Percentiles rank a stretch among this genome's conserved stretches.
phyloP scores from a whole-genome alignment of 106 monocot species.

The Dioscorea zingiberensis region DNA sequence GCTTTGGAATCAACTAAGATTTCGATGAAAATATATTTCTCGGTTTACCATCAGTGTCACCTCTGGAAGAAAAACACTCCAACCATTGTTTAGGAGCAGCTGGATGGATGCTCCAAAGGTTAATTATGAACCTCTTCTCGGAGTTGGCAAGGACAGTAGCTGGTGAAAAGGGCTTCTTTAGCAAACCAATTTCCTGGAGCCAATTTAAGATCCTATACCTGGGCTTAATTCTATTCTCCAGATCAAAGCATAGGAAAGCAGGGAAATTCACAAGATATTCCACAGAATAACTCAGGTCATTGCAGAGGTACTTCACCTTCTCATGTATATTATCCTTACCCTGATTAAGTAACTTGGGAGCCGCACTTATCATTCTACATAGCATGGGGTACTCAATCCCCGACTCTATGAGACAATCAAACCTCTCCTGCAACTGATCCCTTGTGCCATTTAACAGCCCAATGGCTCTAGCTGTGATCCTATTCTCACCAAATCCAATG shows the following conservation, averaged over 20 bases:
- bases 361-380: slow-evolving; percentile 59
- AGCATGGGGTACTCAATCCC: slow-evolving; percentile 53
- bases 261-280: slow-evolving; percentile 64
- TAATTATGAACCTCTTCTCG: slow-evolving; percentile 68
- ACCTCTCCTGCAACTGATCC: slow-evolving; percentile 55
- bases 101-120: slow-evolving; percentile 63
- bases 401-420: slow-evolving; percentile 53
- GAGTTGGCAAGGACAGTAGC: slow-evolving; percentile 76
- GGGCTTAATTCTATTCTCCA: slow-evolving; percentile 80
- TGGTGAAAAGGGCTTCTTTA: slow-evolving; percentile 51
- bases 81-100: slow-evolving; percentile 92
- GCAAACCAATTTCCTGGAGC: slow-evolving; percentile 62
- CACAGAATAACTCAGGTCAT: slow-evolving; percentile 48
- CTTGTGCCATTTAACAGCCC: slow-evolving; percentile 28
- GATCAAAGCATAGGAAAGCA: slow-evolving; percentile 67
- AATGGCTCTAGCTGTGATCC: slow-evolving; percentile 19
- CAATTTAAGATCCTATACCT: slow-evolving; percentile 74
- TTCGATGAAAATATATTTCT: slow-evolving; percentile 15
- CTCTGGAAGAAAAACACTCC: slow-evolving; percentile 57
- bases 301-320: slow-evolving; percentile 63
- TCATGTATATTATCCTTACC: slow-evolving; percentile 27
- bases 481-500: slow-evolving; percentile 83
- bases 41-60: slow-evolving; percentile 11
- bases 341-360: slow-evolving; percentile 73
- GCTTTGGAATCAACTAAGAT: too few relatives aligned